Base-by-base conservation (phyloP, 257 asterid genomes). In the Gentiana macrophylla region DNA sequence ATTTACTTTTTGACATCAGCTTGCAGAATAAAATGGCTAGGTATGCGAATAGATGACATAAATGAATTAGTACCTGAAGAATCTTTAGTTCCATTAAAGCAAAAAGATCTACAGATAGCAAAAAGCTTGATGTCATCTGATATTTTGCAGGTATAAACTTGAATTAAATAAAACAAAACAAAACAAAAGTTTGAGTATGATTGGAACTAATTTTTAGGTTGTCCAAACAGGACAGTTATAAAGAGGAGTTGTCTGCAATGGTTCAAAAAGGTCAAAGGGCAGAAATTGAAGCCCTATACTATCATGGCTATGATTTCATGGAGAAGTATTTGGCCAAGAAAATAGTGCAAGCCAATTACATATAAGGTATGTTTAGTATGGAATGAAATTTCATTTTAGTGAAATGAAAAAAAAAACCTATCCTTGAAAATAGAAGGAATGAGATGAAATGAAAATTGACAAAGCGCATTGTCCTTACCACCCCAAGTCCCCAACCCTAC, bases 21-120 rank as follows among this genome's bases (percentile, higher is more conserved):
- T 74, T 84, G 96, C 82, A 87, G 87, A 34, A 70, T 91, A 35
- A 91, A 74, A 74, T 91, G 98, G 98, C 83, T 91, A 10, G 98
- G 98, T 52, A 41, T 91, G 76, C 80, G 86, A 45, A 91, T 78
- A 75, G 92, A 83, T 62, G 96, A 91, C 69, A 72, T 87, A 7
- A 72, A 72, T 62, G 74, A 77, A 44, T 81, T 84, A 33, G 50
- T 87, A 58, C 96, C 96, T 0, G 86, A 76, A 68, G 94, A 83
- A 72, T 80, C 85, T 56, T 65, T 87, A 68, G 67, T 79, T 36
- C 90, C 94, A 0, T 34, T 87, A 64, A 84, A 83, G 78, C 82
- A 82, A 35, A 71, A 70, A 24, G 96, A 87, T 70, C 73, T 77
- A 50, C 94, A 91, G 76, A 78, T 83, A 36, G 98, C 96, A 15